Evolutionary conservation across 768 basidiomycete genomes (phyloP).

Genomic region (Erythrobasidium yunnanense): DNA sequence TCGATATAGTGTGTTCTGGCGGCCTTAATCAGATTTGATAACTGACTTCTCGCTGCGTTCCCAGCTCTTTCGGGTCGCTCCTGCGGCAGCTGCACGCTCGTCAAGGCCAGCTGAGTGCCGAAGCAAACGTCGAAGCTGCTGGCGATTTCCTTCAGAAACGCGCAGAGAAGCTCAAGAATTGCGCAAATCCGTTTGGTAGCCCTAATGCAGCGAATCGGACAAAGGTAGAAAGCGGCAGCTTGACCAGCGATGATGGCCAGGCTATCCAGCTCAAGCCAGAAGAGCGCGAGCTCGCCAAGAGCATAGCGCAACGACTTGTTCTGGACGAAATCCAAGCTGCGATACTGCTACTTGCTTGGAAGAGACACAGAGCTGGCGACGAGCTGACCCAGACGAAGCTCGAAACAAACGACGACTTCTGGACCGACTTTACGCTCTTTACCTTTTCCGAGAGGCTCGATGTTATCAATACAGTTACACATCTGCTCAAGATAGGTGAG

Average conservation of each 20-base stretch:
- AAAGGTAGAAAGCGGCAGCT: slow-evolving; percentile 8
- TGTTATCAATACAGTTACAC: slow-evolving; percentile 57
- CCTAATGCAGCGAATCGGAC: not conserved
- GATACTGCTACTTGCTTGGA: slow-evolving; percentile 61
- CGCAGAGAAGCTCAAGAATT: not conserved
- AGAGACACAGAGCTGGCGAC: slow-evolving; percentile 49
- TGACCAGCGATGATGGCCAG: not conserved
- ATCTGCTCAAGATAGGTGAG: slow-evolving; percentile 52
- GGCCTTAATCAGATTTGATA: not conserved
- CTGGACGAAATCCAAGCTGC: slow-evolving; percentile 74
- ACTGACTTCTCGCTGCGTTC: not conserved
- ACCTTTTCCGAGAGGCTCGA: slow-evolving; percentile 69
- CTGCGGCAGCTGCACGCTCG: slow-evolving; percentile 8
- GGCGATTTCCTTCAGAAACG: not conserved
- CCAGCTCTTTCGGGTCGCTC: slow-evolving; percentile 7
- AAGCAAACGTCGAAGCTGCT: not conserved
- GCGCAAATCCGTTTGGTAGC: not conserved
- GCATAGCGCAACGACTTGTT: slow-evolving; percentile 60
- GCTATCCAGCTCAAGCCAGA: slow-evolving; percentile 49
- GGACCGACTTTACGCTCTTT: slow-evolving; percentile 63
- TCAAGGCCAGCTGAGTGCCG: not conserved
- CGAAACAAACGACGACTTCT: slow-evolving; percentile 48
- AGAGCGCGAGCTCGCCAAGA: slow-evolving; percentile 59
- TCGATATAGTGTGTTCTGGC: slow-evolving; percentile 7
- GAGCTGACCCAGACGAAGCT: slow-evolving; percentile 46